A percentile compares a stretch with the other conserved stretches of the same genome.
phyloP scores from a whole-genome alignment of 2,329 filamentous ascomycete species.

The Cladosporium sp. region DNA sequence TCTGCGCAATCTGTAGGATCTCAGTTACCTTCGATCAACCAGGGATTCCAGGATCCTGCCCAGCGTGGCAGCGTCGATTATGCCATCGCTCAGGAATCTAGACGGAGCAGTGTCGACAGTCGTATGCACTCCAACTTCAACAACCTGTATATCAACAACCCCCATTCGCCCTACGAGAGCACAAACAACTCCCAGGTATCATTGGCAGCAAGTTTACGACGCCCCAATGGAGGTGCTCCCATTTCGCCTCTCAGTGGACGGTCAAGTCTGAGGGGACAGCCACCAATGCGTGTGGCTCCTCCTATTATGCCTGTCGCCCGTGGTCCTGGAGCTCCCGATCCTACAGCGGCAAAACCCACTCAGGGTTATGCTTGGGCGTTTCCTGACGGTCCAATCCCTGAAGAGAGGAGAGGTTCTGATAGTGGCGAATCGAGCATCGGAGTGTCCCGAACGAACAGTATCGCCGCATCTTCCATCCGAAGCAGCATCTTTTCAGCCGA shows the following conservation, averaged over 20 bases:
- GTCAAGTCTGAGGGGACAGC: conserved; percentile 30
- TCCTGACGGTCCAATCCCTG: conserved; percentile 64
- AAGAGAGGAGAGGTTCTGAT: conserved; percentile 45
- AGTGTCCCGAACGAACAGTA: conserved; percentile 68
- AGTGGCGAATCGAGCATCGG: conserved; percentile 49
- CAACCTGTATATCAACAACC: conserved; percentile 61
- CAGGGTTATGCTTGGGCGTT: conserved; percentile 84
- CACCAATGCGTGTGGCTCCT: conserved; percentile 62
- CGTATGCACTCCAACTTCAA: conserved; percentile 69
- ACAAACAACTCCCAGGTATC: conserved; percentile 74
- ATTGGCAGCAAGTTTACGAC: conserved; percentile 64
- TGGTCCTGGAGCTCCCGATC: conserved; percentile 60
- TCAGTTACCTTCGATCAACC: conserved; percentile 54
- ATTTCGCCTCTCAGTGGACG: conserved; percentile 41
- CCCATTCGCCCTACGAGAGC: conserved; percentile 67
- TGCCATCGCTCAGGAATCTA: conserved; percentile 51
- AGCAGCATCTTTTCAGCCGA: conserved; percentile 76
- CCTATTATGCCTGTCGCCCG: conserved; percentile 67
- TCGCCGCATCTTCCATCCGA: conserved; percentile 71
- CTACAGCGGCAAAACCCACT: conserved; percentile 68
- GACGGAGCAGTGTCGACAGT: conserved; percentile 76
- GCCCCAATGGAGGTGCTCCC: conserved; percentile 42
- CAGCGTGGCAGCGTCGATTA: conserved; percentile 48
- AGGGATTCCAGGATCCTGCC: conserved; percentile 40
- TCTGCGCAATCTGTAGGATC: conserved; percentile 30